A percentile compares a stretch with the other conserved stretches of the same genome.
Evolutionary conservation across 139 green algal genomes (phyloP).

Genomic region (Tetradesmus lagerheimii): DNA sequence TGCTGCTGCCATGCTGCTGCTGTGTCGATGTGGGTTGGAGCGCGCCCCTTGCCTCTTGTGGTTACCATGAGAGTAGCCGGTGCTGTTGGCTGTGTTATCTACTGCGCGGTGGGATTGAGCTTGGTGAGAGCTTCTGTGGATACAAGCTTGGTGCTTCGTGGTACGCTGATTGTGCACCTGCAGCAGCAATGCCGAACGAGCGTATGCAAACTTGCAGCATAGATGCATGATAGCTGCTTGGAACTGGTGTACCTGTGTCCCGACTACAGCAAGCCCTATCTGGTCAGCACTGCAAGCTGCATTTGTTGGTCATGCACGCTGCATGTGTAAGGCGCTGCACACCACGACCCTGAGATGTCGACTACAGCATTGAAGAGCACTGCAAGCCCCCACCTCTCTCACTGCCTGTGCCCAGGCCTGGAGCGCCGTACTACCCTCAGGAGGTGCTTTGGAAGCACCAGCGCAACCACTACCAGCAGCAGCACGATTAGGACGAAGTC

Average conservation of each 20-base stretch:
- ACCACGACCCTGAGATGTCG: too few species aligned
- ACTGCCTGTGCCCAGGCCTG: neutral
- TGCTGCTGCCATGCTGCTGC: slow-evolving; percentile 36
- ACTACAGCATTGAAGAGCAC: too few species aligned
- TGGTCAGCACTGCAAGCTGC: neutral
- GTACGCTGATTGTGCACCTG: too few species aligned
- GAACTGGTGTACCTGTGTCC: too few species aligned
- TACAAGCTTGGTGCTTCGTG: too few species aligned
- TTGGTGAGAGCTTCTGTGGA: too few species aligned
- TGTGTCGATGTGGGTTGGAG: slow-evolving; percentile 2
- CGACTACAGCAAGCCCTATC: too few species aligned
- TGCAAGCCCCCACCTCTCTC: neutral
- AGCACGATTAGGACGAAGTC: slow-evolving; percentile 54
- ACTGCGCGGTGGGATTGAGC: neutral
- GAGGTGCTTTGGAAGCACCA: slow-evolving; percentile 41
- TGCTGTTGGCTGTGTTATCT: neutral
- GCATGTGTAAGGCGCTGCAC: neutral
- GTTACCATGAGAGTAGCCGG: neutral
- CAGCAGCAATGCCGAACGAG: too few species aligned
- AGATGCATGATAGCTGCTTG: too few species aligned
- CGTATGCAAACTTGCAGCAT: too few species aligned
- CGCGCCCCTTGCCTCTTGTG: neutral
- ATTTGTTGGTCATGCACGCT: neutral
- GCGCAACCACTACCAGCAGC: slow-evolving; percentile 37
- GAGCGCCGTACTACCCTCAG: slow-evolving; percentile 13